Percentiles rank a stretch among this genome's conserved stretches.
Conservation (phyloP, 176 grass and related monocot genomes). For the Miscanthus lutarioriparius region DNA sequence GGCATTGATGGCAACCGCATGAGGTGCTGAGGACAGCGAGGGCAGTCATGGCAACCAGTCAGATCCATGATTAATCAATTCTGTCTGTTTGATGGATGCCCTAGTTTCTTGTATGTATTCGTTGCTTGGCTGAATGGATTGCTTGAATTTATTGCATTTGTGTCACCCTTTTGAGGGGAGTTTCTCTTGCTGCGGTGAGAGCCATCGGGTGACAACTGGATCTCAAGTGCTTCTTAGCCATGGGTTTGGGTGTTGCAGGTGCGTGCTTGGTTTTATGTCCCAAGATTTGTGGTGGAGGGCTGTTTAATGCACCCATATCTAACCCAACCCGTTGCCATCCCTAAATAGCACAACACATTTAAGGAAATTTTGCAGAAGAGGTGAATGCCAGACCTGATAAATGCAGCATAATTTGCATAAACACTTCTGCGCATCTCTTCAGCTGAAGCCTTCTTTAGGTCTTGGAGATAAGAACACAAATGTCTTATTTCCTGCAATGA, state of each 20-base stretch:
- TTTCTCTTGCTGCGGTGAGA: not conserved
- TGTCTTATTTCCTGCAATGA: constrained; percentile 87
- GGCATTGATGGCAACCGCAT: not conserved
- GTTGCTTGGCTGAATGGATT: not conserved
- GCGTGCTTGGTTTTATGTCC: not conserved
- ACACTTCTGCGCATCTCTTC: constrained; percentile 99
- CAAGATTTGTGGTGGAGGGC: not conserved
- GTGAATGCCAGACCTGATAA: constrained; percentile 62
- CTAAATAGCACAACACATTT: not conserved
- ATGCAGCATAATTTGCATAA: constrained; percentile 96
- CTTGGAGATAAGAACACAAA: constrained; percentile 89
- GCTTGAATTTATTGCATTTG: not conserved
- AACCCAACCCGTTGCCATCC: not conserved
- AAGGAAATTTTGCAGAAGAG: not conserved
- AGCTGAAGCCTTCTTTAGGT: constrained; percentile 97
- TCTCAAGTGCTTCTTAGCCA: not conserved
- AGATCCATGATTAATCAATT: not conserved
- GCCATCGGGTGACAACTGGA: not conserved
- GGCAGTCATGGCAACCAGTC: not conserved
- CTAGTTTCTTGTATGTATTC: not conserved
- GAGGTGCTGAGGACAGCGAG: not conserved
- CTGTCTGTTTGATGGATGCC: not conserved
- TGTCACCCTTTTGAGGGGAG: not conserved
- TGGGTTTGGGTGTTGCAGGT: not conserved
- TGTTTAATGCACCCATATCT: not conserved